Evolutionary conservation across 1,284 basidiomycete species (phyloP).

Genomic region (Abortiporus biennis): DNA sequence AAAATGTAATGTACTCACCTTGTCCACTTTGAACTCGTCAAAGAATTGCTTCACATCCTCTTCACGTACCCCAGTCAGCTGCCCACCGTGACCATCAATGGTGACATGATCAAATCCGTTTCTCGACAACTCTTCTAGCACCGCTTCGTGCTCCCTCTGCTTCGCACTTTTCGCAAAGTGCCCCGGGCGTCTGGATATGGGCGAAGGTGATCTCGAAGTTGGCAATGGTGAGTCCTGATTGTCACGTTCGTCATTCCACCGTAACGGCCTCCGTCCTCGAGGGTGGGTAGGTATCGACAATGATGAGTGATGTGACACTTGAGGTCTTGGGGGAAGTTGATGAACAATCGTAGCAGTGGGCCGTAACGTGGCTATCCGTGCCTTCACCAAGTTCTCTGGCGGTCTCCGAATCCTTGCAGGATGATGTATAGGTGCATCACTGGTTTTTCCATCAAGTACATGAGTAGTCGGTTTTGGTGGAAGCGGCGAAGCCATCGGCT

Average conservation of each 20-base stretch:
- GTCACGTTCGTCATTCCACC: constrained; percentile 12
- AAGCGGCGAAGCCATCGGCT: too few relatives aligned
- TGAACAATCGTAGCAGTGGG: too few relatives aligned
- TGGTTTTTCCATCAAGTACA: too few relatives aligned
- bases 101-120: constrained; percentile 63
- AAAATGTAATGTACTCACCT: constrained; percentile 36
- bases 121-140: constrained; percentile 48
- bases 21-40: constrained; percentile 57
- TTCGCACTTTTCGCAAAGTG: constrained; percentile 25
- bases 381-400: too few relatives aligned
- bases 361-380: too few relatives aligned
- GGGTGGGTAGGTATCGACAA: too few relatives aligned
- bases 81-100: constrained; percentile 40
- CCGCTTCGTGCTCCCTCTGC: constrained; percentile 35
- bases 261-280: constrained; percentile 7
- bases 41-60: constrained; percentile 59
- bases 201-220: constrained; percentile 43
- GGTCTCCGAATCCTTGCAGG: too few relatives aligned
- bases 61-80: constrained; percentile 47
- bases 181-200: constrained; percentile 32
- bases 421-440: too few relatives aligned
- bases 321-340: too few relatives aligned
- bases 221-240: constrained; percentile 13
- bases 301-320: too few relatives aligned
- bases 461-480: too few relatives aligned